phyloP scores from a whole-genome alignment of 768 basidiomycete genomes.

The Tulasnella sp. region DNA sequence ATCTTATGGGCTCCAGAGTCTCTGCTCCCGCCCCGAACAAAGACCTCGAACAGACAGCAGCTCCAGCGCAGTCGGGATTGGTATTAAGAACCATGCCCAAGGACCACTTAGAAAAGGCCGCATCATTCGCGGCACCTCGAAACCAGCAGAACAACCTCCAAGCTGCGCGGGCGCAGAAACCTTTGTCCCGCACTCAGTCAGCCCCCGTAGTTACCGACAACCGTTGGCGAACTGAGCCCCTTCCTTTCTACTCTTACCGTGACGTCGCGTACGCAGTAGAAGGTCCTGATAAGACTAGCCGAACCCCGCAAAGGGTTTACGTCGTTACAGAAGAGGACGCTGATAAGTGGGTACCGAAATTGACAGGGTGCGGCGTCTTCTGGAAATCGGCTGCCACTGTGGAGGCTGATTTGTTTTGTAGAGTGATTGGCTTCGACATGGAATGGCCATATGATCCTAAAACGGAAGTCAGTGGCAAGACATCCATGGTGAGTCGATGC shows the following conservation, averaged over 20 bases:
- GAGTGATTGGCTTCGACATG: conserved; percentile 17
- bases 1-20: too few relatives aligned
- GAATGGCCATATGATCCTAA: background rate
- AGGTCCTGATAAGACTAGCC: background rate
- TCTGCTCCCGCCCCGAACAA: background rate
- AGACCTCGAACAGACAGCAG: background rate
- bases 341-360: background rate
- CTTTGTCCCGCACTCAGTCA: too few relatives aligned
- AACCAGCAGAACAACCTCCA: background rate
- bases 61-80: background rate
- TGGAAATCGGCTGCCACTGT: background rate
- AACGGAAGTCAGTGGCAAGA: background rate
- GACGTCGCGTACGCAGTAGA: background rate
- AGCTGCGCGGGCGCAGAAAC: background rate
- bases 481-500: background rate
- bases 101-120: background rate
- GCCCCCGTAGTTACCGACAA: background rate
- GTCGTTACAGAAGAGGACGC: background rate
- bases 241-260: background rate
- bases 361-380: background rate
- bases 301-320: background rate
- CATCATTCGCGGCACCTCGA: background rate
- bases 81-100: background rate
- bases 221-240: background rate
- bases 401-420: background rate